Evolutionary conservation across 2,329 filamentous ascomycete species (phyloP).

Genomic region (Xylariaceae sp.): DNA sequence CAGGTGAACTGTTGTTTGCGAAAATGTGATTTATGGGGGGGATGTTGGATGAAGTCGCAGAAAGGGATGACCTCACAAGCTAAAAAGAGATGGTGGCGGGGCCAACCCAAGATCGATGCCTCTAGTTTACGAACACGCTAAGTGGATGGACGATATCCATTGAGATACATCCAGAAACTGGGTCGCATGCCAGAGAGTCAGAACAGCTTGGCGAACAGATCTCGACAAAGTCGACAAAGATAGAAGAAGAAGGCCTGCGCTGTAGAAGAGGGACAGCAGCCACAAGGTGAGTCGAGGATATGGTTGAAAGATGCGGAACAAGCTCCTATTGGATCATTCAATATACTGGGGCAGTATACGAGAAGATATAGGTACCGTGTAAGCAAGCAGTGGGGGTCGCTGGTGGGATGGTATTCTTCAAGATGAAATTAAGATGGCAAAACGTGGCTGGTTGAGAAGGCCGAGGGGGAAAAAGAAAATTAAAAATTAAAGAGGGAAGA

Average conservation of each 20-base stretch:
- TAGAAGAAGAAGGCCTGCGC: background rate
- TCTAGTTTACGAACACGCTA: slow-evolving; percentile 24
- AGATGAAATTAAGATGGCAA: background rate
- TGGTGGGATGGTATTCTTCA: background rate
- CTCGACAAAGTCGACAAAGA: background rate
- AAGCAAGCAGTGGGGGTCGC: background rate
- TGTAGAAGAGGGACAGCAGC: too few relatives aligned
- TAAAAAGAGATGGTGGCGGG: slow-evolving; percentile 16
- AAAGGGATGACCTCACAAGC: slow-evolving; percentile 17
- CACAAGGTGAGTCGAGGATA: too few relatives aligned
- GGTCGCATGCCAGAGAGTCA: slow-evolving; percentile 23
- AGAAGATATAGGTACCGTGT: background rate
- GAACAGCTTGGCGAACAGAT: slow-evolving; percentile 16
- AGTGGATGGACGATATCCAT: slow-evolving; percentile 19
- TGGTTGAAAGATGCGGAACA: too few relatives aligned
- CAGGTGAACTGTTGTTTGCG: background rate
- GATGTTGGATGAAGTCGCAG: slow-evolving; percentile 23
- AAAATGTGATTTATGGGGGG: slow-evolving; percentile 18
- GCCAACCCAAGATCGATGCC: slow-evolving; percentile 20
- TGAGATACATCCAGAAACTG: slow-evolving; percentile 31
- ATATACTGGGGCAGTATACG: too few relatives aligned
- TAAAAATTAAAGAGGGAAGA: too few relatives aligned
- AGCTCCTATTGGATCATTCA: too few relatives aligned
- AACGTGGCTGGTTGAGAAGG: background rate
- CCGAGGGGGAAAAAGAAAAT: background rate